Base-by-base conservation (phyloP, 2,329 filamentous ascomycete species). In the Pseudopithomyces maydicus region DNA sequence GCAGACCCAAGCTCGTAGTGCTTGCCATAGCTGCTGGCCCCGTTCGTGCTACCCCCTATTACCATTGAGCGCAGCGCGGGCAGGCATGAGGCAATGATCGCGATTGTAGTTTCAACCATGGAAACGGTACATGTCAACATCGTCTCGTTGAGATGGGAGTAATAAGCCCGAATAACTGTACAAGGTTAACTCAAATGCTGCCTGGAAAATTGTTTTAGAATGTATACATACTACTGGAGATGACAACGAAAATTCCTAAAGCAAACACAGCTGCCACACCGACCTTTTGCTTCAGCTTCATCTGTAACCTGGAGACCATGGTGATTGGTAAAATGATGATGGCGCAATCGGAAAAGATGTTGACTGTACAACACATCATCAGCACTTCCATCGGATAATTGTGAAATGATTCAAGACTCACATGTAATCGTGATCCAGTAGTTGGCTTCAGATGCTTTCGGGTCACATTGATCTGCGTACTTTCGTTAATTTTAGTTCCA, bases 61-160 rank as follows among this genome's bases (percentile, higher is more conserved):
- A 67, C 43, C 56, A 64, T 60, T 23, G 65, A 63, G 44, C 62
- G 65, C 10, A 68, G 48, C 10, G 65, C 65, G 11, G 76, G 76
- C 0, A 78, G 72, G n/a, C 74, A 78, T 2, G 73, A 69, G 1
- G 75, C 74, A 10, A 79, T 78, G 33, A 79, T 77, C 1, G 77
- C 74, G 7, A 79, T 72, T 3, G 75, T 63, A 4, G 57, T 63
- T 46, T 68, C 65, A 14, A 67, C 57, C 63, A 64, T 66, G 15
- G 65, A 68, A n/a, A 66, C 65, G 26, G 64, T 67, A 36, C 61
- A 65, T 0, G 65, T 68, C 26, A 68, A 46, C 64, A 68, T 67
- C 1, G 63, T 67, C 35, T 68, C 52, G 45, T 68, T 60, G 23
- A 15, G 55, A 7, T 55, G 44, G 12, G 65, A 65, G 33, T 65